Conservation (phyloP, 2,329 filamentous ascomycete genomes). For the Fusarium protoensiforme region DNA sequence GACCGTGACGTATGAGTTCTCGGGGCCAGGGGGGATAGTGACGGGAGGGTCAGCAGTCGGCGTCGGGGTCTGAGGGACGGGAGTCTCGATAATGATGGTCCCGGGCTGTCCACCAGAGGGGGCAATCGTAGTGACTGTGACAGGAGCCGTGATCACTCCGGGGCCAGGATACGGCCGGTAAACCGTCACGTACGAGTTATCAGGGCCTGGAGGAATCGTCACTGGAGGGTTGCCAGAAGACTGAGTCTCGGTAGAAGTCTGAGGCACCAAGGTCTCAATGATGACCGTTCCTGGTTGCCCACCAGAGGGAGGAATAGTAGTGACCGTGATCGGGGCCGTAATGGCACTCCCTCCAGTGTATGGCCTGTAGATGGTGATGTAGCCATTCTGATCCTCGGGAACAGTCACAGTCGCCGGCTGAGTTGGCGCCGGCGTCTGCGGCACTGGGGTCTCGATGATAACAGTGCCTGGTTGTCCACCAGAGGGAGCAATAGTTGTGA, state of each 20-base stretch:
- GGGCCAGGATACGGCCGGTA: conserved; percentile 14
- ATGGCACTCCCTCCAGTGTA: conserved; percentile 22
- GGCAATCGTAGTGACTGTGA: neutral
- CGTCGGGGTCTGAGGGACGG: neutral
- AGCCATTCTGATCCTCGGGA: conserved; percentile 5
- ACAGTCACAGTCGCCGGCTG: conserved; percentile 14
- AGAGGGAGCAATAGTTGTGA: conserved; percentile 18
- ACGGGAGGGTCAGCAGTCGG: neutral
- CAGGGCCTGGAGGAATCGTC: conserved; percentile 10
- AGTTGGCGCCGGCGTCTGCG: neutral
- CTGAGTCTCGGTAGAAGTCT: neutral
- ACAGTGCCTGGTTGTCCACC: conserved; percentile 30
- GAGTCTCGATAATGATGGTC: conserved; percentile 8
- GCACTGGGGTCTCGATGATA: conserved; percentile 24
- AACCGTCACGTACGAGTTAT: conserved; percentile 15
- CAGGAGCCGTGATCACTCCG: conserved; percentile 1
- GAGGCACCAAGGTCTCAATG: conserved; percentile 17
- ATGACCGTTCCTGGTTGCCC: conserved; percentile 24
- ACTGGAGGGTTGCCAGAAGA: conserved; percentile 13
- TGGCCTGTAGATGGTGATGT: conserved; percentile 28
- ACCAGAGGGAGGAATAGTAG: conserved; percentile 17
- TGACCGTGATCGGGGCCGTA: conserved; percentile 21
- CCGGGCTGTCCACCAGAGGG: conserved; percentile 1
- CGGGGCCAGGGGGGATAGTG: conserved; percentile 17
- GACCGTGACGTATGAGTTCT: conserved; percentile 23